These are phyloP conservation scores for Cairneyella variabilis DNA, from an alignment of 495 filamentous ascomycete species.

Conservation along the genomic window DNA sequence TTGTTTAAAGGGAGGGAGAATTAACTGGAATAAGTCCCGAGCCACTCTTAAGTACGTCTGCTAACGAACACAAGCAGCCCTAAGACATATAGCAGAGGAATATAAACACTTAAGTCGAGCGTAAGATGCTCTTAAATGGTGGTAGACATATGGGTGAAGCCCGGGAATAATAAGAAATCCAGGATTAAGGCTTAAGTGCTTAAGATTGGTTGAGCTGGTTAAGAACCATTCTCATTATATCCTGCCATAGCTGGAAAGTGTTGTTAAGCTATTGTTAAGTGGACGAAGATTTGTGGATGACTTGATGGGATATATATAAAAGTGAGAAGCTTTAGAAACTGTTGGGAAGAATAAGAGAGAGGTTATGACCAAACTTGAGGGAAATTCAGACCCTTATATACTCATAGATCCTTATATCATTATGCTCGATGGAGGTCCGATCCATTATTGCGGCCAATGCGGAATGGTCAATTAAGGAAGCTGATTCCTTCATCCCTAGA, in stretches of 20 bases:
- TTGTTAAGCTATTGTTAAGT: conserved; percentile 1
- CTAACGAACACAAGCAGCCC: neutral
- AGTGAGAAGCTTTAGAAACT: conserved; percentile 5
- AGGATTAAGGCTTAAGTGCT: conserved; percentile 4
- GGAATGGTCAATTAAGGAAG: neutral
- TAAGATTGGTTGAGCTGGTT: conserved; percentile 4
- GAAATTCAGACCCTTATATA: neutral
- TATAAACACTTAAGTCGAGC: conserved; percentile 4
- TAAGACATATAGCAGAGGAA: neutral
- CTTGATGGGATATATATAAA: neutral
- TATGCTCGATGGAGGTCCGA: too few species aligned
- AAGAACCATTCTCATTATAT: conserved; percentile 10
- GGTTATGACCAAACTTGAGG: neutral
- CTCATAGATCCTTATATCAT: neutral
- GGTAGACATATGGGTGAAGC: conserved; percentile 10
- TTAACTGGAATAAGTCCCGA: neutral
- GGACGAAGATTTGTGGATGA: neutral
- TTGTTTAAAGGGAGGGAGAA: neutral
- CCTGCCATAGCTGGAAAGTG: conserved; percentile 1
- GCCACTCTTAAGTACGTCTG: neutral
- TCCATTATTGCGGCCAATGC: too few species aligned
- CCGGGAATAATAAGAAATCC: conserved; percentile 5
- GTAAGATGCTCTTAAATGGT: conserved; percentile 5
- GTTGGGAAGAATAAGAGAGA: neutral
- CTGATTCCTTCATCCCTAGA: neutral